phyloP scores from a whole-genome alignment of 2,329 filamentous ascomycete genomes.

The Penicillium sp. region DNA sequence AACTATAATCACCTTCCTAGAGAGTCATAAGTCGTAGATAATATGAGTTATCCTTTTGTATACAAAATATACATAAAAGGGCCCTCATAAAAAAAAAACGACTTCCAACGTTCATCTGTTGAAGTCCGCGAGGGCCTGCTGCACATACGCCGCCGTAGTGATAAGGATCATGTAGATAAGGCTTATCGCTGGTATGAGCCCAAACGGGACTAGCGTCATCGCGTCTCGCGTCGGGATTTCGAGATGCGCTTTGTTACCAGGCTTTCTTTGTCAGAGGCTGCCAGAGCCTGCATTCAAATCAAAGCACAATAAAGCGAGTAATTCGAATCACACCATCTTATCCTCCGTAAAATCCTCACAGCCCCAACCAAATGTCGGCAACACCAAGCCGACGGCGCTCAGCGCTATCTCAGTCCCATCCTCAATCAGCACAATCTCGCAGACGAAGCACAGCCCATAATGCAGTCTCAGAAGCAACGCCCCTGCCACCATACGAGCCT shows the following conservation, averaged over 20 bases:
- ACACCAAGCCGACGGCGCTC: conserved; percentile 18
- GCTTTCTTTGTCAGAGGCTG: conserved; percentile 6
- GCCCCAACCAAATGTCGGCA: conserved; percentile 8
- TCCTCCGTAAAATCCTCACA: neutral
- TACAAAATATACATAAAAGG: too few species aligned
- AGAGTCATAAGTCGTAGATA: too few species aligned
- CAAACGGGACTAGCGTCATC: conserved; percentile 33
- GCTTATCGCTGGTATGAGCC: conserved; percentile 25
- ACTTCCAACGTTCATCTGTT: too few species aligned
- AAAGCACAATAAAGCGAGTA: neutral
- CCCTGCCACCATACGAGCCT: conserved; percentile 54
- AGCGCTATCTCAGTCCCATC: conserved; percentile 13
- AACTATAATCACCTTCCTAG: too few species aligned
- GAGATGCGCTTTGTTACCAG: conserved; percentile 12
- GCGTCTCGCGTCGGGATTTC: conserved; percentile 29
- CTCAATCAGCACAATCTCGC: conserved; percentile 14
- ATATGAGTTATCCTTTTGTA: too few species aligned
- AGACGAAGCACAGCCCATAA: neutral
- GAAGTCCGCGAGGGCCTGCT: neutral
- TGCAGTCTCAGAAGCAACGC: conserved; percentile 7
- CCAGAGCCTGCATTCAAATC: neutral
- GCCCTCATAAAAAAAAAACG: too few species aligned
- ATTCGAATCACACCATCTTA: neutral
- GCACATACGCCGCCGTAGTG: neutral
- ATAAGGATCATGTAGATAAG: conserved; percentile 9